phyloP scores from a whole-genome alignment of 768 basidiomycete species.

The Xerocomus brunneocitrinus region DNA sequence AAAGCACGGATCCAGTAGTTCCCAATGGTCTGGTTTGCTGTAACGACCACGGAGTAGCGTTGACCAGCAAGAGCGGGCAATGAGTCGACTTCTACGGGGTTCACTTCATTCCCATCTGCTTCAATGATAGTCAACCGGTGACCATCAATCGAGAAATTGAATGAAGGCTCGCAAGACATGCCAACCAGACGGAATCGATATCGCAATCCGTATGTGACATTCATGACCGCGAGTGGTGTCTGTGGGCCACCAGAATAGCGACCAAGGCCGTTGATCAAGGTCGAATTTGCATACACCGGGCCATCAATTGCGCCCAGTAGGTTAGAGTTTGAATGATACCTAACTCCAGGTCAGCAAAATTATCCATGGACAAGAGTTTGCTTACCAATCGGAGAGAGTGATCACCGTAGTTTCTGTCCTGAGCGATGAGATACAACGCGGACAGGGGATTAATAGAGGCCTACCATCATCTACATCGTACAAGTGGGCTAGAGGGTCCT shows the following conservation, averaged over 20 bases:
- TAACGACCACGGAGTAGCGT: conserved; percentile 44
- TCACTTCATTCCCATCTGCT: conserved; percentile 41
- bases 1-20: conserved; percentile 56
- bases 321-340: conserved; percentile 34
- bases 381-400: conserved; percentile 46
- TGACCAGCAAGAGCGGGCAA: conserved; percentile 34
- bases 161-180: conserved; percentile 44
- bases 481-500: conserved; percentile 36
- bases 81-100: conserved; percentile 42
- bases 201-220: conserved; percentile 36
- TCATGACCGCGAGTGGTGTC: conserved; percentile 40
- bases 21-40: conserved; percentile 39
- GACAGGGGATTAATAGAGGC: background rate
- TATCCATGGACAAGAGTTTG: background rate
- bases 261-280: conserved; percentile 51
- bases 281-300: conserved; percentile 31
- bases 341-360: conserved; percentile 16
- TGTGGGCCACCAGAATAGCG: conserved; percentile 41
- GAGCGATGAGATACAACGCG: background rate
- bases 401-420: conserved; percentile 38
- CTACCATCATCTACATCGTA: conserved; percentile 47
- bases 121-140: conserved; percentile 52
- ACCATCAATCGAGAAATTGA: conserved; percentile 42
- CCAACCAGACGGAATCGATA: conserved; percentile 54
- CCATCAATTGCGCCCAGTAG: conserved; percentile 4